phyloP scores from a whole-genome alignment of 2,329 filamentous ascomycete species.

The Aspergillus unguis region DNA sequence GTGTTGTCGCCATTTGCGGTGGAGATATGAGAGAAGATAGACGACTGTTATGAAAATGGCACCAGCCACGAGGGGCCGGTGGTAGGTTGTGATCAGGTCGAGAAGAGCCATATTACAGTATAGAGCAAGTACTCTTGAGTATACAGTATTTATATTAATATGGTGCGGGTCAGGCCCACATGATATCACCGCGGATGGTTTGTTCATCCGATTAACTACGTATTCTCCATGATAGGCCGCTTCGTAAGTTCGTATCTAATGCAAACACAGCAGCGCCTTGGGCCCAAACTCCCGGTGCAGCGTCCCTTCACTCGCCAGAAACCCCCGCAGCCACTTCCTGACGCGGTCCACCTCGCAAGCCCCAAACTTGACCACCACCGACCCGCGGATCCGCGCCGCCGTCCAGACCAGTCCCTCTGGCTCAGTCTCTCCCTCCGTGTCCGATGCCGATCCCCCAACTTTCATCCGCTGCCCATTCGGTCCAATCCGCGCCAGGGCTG shows the following conservation, averaged over 20 bases:
- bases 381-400: neutral
- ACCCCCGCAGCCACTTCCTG: neutral
- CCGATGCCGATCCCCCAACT: neutral
- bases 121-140: too few species aligned
- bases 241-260: neutral
- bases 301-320: neutral
- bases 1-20: constrained; percentile 16
- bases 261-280: neutral
- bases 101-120: neutral
- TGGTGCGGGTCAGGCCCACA: too few species aligned
- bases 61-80: constrained; percentile 5
- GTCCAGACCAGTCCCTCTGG: neutral
- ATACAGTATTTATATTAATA: too few species aligned
- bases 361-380: neutral
- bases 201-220: too few species aligned
- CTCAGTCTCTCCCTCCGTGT: neutral
- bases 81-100: neutral
- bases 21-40: constrained; percentile 10
- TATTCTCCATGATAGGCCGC: too few species aligned
- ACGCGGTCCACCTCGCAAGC: neutral
- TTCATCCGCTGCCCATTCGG: neutral
- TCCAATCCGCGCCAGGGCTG: neutral
- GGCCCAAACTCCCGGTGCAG: neutral
- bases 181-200: too few species aligned
- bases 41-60: constrained; percentile 4